Evolutionary conservation across 768 basidiomycete genomes (phyloP).

Genomic region (Lentinula boryana): DNA sequence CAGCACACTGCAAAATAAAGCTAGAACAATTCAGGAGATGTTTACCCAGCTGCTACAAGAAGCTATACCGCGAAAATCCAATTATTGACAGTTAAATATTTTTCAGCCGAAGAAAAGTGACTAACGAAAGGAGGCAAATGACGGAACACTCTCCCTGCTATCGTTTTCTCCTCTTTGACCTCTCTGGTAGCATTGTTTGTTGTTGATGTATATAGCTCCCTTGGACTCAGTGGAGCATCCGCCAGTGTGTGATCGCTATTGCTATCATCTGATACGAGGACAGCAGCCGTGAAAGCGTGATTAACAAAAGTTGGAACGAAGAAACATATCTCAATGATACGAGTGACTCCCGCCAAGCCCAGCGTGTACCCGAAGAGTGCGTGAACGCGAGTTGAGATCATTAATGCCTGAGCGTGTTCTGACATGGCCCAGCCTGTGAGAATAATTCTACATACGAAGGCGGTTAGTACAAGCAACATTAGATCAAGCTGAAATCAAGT

Average conservation of each 20-base stretch:
- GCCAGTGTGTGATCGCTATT: constrained; percentile 66
- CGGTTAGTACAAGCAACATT: neutral
- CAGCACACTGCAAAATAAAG: neutral
- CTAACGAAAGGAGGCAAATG: constrained; percentile 87
- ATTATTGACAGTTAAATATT: constrained; percentile 6
- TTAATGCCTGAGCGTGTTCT: constrained; percentile 78
- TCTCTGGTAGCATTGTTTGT: constrained; percentile 5
- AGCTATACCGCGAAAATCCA: constrained; percentile 33
- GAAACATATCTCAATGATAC: constrained; percentile 84
- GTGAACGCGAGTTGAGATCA: constrained; percentile 84
- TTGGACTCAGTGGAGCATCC: constrained; percentile 20
- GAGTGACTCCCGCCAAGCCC: constrained; percentile 74
- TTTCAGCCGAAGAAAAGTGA: constrained; percentile 12
- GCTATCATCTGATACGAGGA: constrained; percentile 35
- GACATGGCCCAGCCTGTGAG: constrained; percentile 95
- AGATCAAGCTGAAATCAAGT: neutral
- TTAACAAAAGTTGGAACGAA: constrained; percentile 35
- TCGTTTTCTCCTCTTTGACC: constrained; percentile 19
- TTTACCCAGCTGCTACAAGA: constrained; percentile 65
- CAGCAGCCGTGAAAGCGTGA: constrained; percentile 3
- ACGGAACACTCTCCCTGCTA: constrained; percentile 60
- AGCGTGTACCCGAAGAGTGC: constrained; percentile 79
- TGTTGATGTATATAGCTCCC: constrained; percentile 4
- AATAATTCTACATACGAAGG: constrained; percentile 49
- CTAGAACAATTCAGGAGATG: neutral